Evolutionary conservation across 768 basidiomycete genomes (phyloP).

Genomic region (Chalciporus piperatus): DNA sequence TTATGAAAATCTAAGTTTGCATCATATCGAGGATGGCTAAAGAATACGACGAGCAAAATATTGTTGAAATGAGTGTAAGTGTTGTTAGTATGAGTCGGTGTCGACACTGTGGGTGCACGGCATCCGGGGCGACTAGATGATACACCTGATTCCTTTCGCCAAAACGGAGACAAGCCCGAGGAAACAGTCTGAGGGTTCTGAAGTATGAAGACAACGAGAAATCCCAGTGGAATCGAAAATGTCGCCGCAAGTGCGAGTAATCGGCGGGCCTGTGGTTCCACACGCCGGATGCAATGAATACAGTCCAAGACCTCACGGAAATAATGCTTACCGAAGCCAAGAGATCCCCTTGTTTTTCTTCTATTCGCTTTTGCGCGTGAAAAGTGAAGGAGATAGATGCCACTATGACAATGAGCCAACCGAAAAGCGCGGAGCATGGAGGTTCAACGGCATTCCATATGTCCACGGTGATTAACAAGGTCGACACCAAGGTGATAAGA

Average conservation of each 20-base stretch:
- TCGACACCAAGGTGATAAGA: slow-evolving; percentile 19
- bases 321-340: slow-evolving; percentile 11
- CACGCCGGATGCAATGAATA: slow-evolving; percentile 1
- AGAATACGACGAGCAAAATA: slow-evolving; percentile 47
- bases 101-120: slow-evolving; percentile 19
- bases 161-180: not conserved
- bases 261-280: slow-evolving; percentile 2
- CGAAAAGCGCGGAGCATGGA: slow-evolving; percentile 14
- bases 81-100: slow-evolving; percentile 16
- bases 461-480: slow-evolving; percentile 16
- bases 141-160: not conserved
- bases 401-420: slow-evolving; percentile 21
- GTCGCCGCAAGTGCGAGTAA: not conserved
- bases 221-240: not conserved
- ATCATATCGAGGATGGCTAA: slow-evolving; percentile 48
- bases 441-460: slow-evolving; percentile 6
- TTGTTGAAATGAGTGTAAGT: slow-evolving; percentile 40
- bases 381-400: slow-evolving; percentile 14
- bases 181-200: not conserved
- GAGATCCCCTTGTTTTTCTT: slow-evolving; percentile 6
- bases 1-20: slow-evolving; percentile 45
- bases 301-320: not conserved
- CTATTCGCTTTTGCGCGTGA: not conserved
- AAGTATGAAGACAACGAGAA: not conserved
- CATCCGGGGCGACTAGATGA: slow-evolving; percentile 7